Conservation (phyloP, 306 rosid species). For the Arachis hypogaea region DNA sequence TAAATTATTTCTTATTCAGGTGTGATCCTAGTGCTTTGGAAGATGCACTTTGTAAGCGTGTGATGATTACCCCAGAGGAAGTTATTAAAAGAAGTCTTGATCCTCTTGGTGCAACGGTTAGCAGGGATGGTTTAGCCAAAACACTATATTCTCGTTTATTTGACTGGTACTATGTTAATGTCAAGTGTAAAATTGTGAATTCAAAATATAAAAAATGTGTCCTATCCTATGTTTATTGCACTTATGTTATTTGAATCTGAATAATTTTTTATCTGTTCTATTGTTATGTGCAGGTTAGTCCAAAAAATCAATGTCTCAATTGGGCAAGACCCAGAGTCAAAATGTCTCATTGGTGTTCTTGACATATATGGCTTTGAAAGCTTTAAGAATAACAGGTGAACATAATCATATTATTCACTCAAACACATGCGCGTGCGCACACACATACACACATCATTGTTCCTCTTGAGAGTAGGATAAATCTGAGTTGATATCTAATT, state of each 20-base stretch:
- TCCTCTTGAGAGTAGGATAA: conserved; percentile 16
- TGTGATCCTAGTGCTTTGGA: conserved; percentile 68
- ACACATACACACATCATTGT: background rate
- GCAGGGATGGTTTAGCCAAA: conserved; percentile 94
- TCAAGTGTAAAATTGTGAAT: conserved; percentile 12
- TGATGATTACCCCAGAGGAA: conserved; percentile 93
- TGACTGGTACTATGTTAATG: conserved; percentile 65
- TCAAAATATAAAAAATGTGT: background rate
- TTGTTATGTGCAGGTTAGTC: conserved; percentile 76
- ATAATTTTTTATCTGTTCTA: conserved; percentile 23
- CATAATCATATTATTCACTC: conserved; percentile 6
- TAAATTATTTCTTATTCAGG: conserved; percentile 53
- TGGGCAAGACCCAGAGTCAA: conserved; percentile 82
- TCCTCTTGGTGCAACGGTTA: conserved; percentile 71
- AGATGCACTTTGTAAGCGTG: conserved; percentile 79
- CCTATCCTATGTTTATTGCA: background rate
- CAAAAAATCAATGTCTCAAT: conserved; percentile 81
- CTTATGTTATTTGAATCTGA: background rate
- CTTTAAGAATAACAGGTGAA: conserved; percentile 79
- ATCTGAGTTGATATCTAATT: conserved; percentile 39
- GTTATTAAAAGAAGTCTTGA: conserved; percentile 83
- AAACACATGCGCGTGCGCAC: background rate
- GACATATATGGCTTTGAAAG: conserved; percentile 97
- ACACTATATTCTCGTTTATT: conserved; percentile 83
- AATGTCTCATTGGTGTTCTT: conserved; percentile 80